Percentiles rank a stretch among this genome's conserved stretches.
These are phyloP conservation scores for cucumber (Cucumis sativus) DNA, from an alignment of 306 rosid species.

Conservation along the genomic window Cucumber_9930_V3 NC_026659.2:28666001-28666500, in stretches of 20 bases:
- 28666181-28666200: background rate
- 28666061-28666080: conserved; percentile 74
- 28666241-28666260: background rate
- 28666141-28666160: background rate
- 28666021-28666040: conserved; percentile 90
- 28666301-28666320: background rate
- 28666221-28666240: background rate
- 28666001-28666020: conserved; percentile 82
- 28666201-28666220: background rate
- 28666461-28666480: background rate
- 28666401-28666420: background rate
- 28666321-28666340: background rate
- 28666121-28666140: background rate
- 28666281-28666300: background rate
- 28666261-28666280: background rate
- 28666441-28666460: background rate
- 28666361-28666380: background rate
- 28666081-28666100: conserved; percentile 70
- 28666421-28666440: background rate
- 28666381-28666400: background rate
- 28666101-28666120: conserved; percentile 3
- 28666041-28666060: conserved; percentile 59
- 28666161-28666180: background rate
- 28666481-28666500: background rate
- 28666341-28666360: background rate